Conservation (phyloP, 2,329 filamentous ascomycete genomes). For the Blastomyces gilchristii region DNA sequence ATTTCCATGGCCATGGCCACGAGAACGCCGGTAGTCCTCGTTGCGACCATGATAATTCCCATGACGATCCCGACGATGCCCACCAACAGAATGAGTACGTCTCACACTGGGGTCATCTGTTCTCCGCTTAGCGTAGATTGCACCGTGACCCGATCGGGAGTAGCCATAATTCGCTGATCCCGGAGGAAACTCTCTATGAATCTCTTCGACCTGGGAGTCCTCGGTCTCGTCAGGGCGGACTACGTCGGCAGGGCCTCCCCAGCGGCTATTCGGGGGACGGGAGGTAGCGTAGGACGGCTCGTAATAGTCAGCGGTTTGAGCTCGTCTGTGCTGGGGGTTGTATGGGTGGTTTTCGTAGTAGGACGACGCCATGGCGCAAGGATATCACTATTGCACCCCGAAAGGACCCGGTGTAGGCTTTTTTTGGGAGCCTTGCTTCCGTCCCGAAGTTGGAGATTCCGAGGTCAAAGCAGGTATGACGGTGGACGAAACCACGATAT, state of each 20-base stretch:
- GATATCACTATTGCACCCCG: neutral
- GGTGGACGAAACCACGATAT: too few species aligned
- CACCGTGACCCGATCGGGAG: neutral
- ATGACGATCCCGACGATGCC: slow-evolving; percentile 22
- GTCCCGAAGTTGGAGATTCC: neutral
- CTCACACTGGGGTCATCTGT: slow-evolving; percentile 19
- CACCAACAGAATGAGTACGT: slow-evolving; percentile 28
- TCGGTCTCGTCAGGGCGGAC: slow-evolving; percentile 58
- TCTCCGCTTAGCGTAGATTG: neutral
- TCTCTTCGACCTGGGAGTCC: slow-evolving; percentile 61
- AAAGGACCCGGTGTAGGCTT: neutral
- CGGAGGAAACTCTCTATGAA: slow-evolving; percentile 73
- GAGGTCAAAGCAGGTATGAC: neutral
- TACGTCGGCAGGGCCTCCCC: slow-evolving; percentile 8
- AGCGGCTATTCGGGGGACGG: slow-evolving; percentile 14
- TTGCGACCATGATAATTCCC: slow-evolving; percentile 28
- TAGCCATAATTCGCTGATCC: slow-evolving; percentile 33
- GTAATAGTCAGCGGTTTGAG: slow-evolving; percentile 13
- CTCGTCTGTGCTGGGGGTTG: slow-evolving; percentile 18
- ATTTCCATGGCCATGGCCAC: slow-evolving; percentile 15
- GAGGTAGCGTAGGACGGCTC: slow-evolving; percentile 23
- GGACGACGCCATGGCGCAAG: slow-evolving; percentile 7
- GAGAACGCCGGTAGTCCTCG: slow-evolving; percentile 21
- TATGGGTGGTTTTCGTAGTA: slow-evolving; percentile 30
- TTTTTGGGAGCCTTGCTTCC: neutral